These are phyloP conservation scores for Phaeoacremonium minimum DNA, from an alignment of 2,329 filamentous ascomycete species.

Conservation along the genomic window DNA sequence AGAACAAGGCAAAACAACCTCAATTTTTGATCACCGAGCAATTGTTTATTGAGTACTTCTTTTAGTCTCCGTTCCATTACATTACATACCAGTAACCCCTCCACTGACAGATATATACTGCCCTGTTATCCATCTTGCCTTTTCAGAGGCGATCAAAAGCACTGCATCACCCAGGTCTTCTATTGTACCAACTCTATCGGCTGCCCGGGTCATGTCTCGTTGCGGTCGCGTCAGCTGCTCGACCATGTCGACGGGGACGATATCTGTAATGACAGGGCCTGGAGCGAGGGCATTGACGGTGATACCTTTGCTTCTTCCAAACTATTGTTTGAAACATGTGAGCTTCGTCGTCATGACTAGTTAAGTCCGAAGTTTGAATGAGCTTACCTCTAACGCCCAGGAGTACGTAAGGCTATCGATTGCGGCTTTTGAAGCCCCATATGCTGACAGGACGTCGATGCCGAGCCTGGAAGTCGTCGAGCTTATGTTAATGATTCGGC, in stretches of 20 bases:
- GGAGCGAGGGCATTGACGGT: conserved; percentile 38
- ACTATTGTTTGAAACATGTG: no score
- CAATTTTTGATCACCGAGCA: no score
- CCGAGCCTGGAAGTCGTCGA: conserved; percentile 17
- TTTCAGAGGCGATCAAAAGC: conserved; percentile 30
- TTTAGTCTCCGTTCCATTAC: no score
- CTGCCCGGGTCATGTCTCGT: conserved; percentile 22
- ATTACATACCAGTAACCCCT: conserved; percentile 20
- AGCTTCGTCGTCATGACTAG: no score
- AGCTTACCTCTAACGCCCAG: conserved; percentile 25
- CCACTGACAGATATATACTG: conserved; percentile 33
- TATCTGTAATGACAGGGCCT: conserved; percentile 31
- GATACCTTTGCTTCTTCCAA: conserved; percentile 29
- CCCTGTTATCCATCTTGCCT: conserved; percentile 37
- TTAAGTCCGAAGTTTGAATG: no score
- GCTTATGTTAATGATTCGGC: conserved; percentile 27
- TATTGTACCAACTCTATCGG: conserved; percentile 22
- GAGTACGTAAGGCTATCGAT: conserved; percentile 26
- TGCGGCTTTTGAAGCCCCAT: conserved; percentile 27
- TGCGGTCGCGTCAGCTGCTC: conserved; percentile 14
- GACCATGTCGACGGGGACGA: conserved; percentile 9
- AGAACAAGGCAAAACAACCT: not conserved
- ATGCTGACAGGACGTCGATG: conserved; percentile 12
- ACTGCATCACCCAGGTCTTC: conserved; percentile 38
- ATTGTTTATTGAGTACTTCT: no score